Evolutionary conservation across 805 yeast species (phyloP).

Genomic region (Teunomyces tritomae): DNA sequence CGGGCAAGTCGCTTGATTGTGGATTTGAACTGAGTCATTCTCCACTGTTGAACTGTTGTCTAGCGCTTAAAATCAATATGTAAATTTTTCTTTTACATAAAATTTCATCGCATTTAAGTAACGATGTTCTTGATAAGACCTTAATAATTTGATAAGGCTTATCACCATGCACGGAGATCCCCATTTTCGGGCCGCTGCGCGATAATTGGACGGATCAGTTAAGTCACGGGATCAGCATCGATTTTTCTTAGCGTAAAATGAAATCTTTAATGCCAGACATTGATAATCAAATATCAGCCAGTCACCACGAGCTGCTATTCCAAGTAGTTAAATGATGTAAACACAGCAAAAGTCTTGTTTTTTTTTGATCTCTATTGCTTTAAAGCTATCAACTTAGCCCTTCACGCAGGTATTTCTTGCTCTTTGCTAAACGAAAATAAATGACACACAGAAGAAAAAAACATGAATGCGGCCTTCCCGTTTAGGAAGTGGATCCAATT

Average conservation of each 20-base stretch:
- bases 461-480: background rate
- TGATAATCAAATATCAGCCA: no score
- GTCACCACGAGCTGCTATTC: no score
- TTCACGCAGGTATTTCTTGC: background rate
- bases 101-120: background rate
- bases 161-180: background rate
- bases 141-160: background rate
- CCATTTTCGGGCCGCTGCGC: background rate
- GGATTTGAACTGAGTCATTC: slow-evolving; percentile 10
- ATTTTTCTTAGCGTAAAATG: background rate
- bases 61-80: background rate
- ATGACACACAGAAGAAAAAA: background rate
- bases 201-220: background rate
- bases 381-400: background rate
- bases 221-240: background rate
- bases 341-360: no score
- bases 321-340: no score
- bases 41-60: background rate
- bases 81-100: background rate
- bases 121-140: background rate
- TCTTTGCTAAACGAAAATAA: background rate
- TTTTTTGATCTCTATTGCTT: background rate
- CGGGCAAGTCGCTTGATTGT: slow-evolving; percentile 21
- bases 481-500: background rate
- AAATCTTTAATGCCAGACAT: background rate